Conservation (phyloP, 208 protist genomes). For the Crithidia brevicula region DNA sequence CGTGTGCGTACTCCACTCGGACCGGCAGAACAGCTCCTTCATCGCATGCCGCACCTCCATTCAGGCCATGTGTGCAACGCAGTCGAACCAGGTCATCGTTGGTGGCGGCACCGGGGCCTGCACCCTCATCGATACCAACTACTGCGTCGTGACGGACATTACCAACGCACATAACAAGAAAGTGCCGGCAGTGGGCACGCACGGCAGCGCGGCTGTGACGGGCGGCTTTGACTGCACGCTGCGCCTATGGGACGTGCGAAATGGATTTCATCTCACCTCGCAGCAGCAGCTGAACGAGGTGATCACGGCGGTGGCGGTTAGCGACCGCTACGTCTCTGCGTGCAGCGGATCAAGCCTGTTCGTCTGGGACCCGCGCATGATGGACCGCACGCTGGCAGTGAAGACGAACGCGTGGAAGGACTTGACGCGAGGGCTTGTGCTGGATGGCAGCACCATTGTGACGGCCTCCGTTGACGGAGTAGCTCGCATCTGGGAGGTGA, state of each 20-base stretch:
- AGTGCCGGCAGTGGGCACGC: conserved; percentile 81
- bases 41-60: conserved; percentile 85
- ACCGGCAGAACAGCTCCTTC: conserved; percentile 86
- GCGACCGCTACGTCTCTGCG: conserved; percentile 65
- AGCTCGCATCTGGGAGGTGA: conserved; percentile 77
- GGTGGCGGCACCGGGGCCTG: conserved; percentile 83
- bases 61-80: conserved; percentile 83
- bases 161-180: conserved; percentile 81
- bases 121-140: conserved; percentile 74
- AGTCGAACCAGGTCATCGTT: conserved; percentile 70
- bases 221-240: conserved; percentile 86
- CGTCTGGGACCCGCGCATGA: conserved; percentile 83
- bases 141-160: conserved; percentile 66
- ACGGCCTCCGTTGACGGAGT: conserved; percentile 89
- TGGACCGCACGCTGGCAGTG: conserved; percentile 54
- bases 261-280: conserved; percentile 60
- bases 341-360: conserved; percentile 84
- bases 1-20: conserved; percentile 88
- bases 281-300: conserved; percentile 70
- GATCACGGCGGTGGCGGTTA: conserved; percentile 78
- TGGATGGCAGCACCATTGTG: conserved; percentile 75
- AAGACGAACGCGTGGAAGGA: conserved; percentile 86
- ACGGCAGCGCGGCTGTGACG: conserved; percentile 66
- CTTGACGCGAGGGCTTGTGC: conserved; percentile 83
- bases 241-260: conserved; percentile 83